Evolutionary conservation across 495 filamentous ascomycete species (phyloP).

Genomic region (Lentithecium fluviatile): DNA sequence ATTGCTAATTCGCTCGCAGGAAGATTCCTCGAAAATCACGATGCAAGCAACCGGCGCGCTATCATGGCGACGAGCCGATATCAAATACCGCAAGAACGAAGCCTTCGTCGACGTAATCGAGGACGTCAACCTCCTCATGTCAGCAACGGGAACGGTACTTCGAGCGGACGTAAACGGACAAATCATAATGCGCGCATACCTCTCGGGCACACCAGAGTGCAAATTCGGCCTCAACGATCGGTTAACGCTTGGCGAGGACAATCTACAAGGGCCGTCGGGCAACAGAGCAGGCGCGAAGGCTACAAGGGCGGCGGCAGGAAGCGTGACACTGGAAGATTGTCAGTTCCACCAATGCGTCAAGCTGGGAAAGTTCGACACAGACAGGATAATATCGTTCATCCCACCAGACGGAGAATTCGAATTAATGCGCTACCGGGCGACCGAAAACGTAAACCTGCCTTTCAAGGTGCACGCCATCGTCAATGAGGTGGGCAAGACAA

Average conservation of each 20-base stretch:
- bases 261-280: slow-evolving; percentile 62
- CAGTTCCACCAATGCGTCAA: slow-evolving; percentile 99
- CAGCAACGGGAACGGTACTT: slow-evolving; percentile 88
- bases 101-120: slow-evolving; percentile 99
- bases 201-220: slow-evolving; percentile 95
- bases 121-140: slow-evolving; percentile 98
- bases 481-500: slow-evolving; percentile 93
- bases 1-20: slow-evolving; percentile 40
- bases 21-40: slow-evolving; percentile 94
- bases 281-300: slow-evolving; percentile 75
- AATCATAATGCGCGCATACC: slow-evolving; percentile 98
- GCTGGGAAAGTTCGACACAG: slow-evolving; percentile 92
- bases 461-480: slow-evolving; percentile 99
- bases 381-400: slow-evolving; percentile 96
- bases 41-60: slow-evolving; percentile 98
- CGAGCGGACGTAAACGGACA: slow-evolving; percentile 97
- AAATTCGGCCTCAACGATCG: slow-evolving; percentile 99
- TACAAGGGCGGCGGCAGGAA: slow-evolving; percentile 91
- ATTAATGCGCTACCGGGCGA: slow-evolving; percentile 99
- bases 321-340: slow-evolving; percentile 95
- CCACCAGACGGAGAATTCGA: slow-evolving; percentile 99
- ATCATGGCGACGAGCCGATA: slow-evolving; percentile 93
- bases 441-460: slow-evolving; percentile 97
- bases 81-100: slow-evolving; percentile 98
- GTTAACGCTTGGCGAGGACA: slow-evolving; percentile 80